Conservation (phyloP, 2,329 filamentous ascomycete species). For the Pestalotiopsis sp. region DNA sequence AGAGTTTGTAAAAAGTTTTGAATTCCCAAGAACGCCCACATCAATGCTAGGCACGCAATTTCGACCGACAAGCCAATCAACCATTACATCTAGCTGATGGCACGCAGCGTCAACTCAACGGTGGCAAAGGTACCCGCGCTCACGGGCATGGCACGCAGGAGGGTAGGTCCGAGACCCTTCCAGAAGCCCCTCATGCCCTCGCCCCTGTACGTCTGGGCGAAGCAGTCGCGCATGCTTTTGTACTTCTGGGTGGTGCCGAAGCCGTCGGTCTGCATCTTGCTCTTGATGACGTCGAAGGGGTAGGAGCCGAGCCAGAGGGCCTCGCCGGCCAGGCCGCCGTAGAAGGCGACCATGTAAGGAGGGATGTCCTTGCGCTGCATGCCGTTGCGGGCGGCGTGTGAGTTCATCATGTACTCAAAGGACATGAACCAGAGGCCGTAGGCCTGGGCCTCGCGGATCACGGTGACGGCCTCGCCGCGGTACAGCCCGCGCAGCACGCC, state of each 20-base stretch:
- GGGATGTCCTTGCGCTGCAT: constrained; percentile 77
- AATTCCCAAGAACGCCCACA: not conserved
- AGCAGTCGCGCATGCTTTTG: constrained; percentile 84
- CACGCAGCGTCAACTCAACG: constrained; percentile 67
- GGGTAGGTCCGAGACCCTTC: constrained; percentile 88
- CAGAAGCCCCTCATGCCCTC: constrained; percentile 88
- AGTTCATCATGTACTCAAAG: constrained; percentile 96
- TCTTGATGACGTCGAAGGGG: constrained; percentile 97
- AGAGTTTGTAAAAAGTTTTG: too few relatives aligned
- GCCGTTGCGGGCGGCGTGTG: constrained; percentile 77
- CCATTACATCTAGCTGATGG: constrained; percentile 43
- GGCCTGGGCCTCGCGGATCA: constrained; percentile 87
- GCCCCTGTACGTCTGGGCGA: constrained; percentile 74
- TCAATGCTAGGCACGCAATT: not conserved
- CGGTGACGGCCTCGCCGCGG: constrained; percentile 83
- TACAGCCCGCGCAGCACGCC: constrained; percentile 77
- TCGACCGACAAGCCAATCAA: not conserved
- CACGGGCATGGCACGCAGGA: constrained; percentile 95
- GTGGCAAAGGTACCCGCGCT: constrained; percentile 97
- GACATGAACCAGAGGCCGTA: constrained; percentile 95
- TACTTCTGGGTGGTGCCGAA: constrained; percentile 75
- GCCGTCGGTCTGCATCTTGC: constrained; percentile 98
- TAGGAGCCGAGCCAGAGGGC: constrained; percentile 92
- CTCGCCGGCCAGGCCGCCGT: constrained; percentile 92
- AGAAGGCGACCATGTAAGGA: constrained; percentile 83